phyloP scores from a whole-genome alignment of 306 rosid species.

The Rosa lucieae region DNA sequence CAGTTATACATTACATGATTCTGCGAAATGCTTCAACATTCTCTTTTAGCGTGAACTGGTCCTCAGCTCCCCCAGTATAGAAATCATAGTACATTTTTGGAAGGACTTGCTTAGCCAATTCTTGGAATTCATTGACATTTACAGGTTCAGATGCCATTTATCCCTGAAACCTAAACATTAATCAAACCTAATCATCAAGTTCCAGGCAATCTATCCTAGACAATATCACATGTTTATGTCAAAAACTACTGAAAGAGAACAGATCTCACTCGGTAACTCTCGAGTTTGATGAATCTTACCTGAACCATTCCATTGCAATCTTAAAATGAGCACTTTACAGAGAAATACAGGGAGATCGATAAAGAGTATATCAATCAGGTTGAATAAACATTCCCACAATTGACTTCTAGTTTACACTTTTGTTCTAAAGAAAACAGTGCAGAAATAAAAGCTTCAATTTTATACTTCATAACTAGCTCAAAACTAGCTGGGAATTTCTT shows the following conservation, averaged over 20 bases:
- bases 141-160: constrained; percentile 48
- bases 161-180: constrained; percentile 29
- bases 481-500: not conserved
- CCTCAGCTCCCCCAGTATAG: constrained; percentile 68
- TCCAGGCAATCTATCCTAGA: not conserved
- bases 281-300: not conserved
- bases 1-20: constrained; percentile 37
- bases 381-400: not conserved
- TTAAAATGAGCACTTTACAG: not conserved
- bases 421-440: not conserved
- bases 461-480: not conserved
- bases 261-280: not conserved
- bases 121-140: constrained; percentile 57
- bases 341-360: not conserved
- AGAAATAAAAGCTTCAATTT: not conserved
- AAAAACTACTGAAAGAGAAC: not conserved
- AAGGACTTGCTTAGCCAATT: constrained; percentile 51
- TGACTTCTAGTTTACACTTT: not conserved
- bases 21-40: constrained; percentile 57
- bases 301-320: not conserved
- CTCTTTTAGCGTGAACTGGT: constrained; percentile 46
- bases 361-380: not conserved
- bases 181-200: not conserved
- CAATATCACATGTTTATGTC: not conserved
- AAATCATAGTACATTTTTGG: constrained; percentile 65